Conservation (phyloP, 176 grass and related monocot genomes). For the Cocos nucifera region DNA sequence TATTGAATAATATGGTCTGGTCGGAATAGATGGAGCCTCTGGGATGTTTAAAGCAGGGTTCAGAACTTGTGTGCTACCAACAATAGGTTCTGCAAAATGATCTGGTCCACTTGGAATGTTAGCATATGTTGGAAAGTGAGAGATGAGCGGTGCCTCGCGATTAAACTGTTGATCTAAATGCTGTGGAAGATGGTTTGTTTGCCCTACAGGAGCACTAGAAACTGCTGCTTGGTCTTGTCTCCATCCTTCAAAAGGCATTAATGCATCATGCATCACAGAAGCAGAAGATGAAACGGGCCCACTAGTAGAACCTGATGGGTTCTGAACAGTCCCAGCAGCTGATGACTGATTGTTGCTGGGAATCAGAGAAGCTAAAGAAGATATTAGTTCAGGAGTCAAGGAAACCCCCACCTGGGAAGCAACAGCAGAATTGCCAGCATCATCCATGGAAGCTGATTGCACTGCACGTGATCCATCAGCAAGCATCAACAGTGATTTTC, state of each 20-base stretch:
- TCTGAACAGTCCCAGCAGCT: constrained; percentile 29
- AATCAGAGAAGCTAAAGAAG: constrained; percentile 65
- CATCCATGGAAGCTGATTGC: constrained; percentile 26
- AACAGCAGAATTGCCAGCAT: constrained; percentile 19
- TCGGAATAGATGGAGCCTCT: constrained; percentile 25
- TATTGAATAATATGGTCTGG: constrained; percentile 14
- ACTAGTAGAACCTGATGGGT: constrained; percentile 16
- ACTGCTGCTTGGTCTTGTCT: constrained; percentile 22
- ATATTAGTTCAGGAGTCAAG: constrained; percentile 67
- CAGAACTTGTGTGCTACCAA: constrained; percentile 38
- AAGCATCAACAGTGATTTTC: constrained; percentile 17
- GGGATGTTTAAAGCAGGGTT: constrained; percentile 33
- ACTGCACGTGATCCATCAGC: constrained; percentile 24
- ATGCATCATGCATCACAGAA: constrained; percentile 19
- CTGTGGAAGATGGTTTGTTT: constrained; percentile 22
- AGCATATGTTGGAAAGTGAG: constrained; percentile 35
- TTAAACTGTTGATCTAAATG: constrained; percentile 35
- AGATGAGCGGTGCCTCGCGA: constrained; percentile 16
- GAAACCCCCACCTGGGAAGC: constrained; percentile 39
- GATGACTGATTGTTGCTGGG: constrained; percentile 39
- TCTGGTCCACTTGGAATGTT: constrained; percentile 26
- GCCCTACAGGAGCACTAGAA: constrained; percentile 22
- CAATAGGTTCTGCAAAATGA: constrained; percentile 27
- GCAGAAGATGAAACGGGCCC: constrained; percentile 13
- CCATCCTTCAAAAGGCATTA: constrained; percentile 21